Evolutionary conservation across 805 yeast genomes (phyloP).

Genomic region (Pichia deserticola): DNA sequence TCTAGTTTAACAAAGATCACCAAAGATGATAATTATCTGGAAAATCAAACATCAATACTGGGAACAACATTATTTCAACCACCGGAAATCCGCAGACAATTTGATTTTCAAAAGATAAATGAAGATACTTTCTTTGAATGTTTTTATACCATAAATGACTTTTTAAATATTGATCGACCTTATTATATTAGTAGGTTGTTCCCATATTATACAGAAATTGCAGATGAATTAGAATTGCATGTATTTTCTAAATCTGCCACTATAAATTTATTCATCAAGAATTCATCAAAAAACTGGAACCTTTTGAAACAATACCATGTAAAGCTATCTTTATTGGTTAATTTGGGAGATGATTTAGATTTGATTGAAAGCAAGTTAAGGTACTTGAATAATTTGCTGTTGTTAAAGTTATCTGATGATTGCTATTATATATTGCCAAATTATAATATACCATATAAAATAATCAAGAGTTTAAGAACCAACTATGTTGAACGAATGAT

Average conservation of each 20-base stretch:
- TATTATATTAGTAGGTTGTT: conserved; percentile 32
- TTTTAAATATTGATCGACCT: conserved; percentile 18
- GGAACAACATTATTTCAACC: neutral
- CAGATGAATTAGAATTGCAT: conserved; percentile 19
- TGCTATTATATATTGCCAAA: conserved; percentile 25
- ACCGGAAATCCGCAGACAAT: conserved; percentile 19
- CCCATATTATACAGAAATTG: conserved; percentile 19
- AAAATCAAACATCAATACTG: neutral
- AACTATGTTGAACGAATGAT: conserved; percentile 1
- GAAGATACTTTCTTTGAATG: conserved; percentile 24
- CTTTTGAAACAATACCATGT: conserved; percentile 21
- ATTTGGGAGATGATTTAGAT: conserved; percentile 26
- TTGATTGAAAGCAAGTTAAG: conserved; percentile 13
- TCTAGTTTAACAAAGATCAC: neutral
- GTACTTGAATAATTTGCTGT: conserved; percentile 19
- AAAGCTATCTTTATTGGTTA: conserved; percentile 25
- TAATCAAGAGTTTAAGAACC: conserved; percentile 8
- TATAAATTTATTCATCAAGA: conserved; percentile 17
- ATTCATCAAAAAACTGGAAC: conserved; percentile 16
- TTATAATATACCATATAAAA: conserved; percentile 10
- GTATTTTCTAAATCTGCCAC: conserved; percentile 19
- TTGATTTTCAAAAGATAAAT: conserved; percentile 24
- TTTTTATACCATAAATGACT: conserved; percentile 31
- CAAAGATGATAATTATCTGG: neutral
- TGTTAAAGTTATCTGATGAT: conserved; percentile 24